These are phyloP conservation scores for Haematococcus lacustris DNA, from an alignment of 139 green algal genomes.

Conservation along the genomic window DNA sequence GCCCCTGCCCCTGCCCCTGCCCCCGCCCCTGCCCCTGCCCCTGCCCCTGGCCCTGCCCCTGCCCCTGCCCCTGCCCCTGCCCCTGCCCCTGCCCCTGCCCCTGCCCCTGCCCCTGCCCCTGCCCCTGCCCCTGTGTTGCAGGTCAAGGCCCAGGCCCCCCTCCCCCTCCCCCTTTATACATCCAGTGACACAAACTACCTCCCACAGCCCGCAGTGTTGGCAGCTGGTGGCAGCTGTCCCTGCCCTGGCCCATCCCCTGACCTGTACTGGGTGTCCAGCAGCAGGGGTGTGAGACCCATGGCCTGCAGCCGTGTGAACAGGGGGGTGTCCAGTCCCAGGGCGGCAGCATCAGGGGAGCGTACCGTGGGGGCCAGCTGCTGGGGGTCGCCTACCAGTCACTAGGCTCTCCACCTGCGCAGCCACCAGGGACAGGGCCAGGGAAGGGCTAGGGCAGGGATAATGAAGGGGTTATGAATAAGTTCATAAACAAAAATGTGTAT, in stretches of 20 bases:
- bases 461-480: too few relatives aligned
- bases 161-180: not conserved
- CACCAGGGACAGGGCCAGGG: not conserved
- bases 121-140: too few relatives aligned
- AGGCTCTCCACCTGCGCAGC: conserved; percentile 41
- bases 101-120: too few relatives aligned
- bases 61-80: too few relatives aligned
- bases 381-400: conserved; percentile 84
- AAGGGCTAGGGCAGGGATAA: not conserved
- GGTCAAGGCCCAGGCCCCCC: too few relatives aligned
- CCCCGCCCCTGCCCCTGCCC: too few relatives aligned
- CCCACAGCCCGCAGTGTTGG: not conserved
- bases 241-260: not conserved
- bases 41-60: too few relatives aligned
- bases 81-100: too few relatives aligned
- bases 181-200: not conserved
- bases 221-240: too few relatives aligned
- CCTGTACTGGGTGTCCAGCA: conserved; percentile 46
- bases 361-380: conserved; percentile 86
- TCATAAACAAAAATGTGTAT: not conserved
- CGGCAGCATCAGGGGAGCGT: conserved; percentile 41
- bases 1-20: too few relatives aligned
- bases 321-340: conserved; percentile 39
- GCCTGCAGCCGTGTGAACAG: conserved; percentile 59
- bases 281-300: conserved; percentile 32